phyloP scores from a whole-genome alignment of 352 stramenopile species.

The Phytophthora multivora region DNA sequence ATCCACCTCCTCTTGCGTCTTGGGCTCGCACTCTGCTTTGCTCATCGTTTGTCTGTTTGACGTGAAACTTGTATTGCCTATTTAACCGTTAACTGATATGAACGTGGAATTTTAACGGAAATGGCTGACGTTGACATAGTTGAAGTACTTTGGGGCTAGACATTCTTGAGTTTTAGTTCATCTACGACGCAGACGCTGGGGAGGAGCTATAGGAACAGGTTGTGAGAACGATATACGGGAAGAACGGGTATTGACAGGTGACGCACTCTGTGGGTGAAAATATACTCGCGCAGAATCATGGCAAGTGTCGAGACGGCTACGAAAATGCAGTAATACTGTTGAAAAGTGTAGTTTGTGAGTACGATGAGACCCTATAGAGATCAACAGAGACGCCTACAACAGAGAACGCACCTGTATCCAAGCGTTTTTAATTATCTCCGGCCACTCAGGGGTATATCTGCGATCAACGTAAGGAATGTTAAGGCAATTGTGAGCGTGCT shows the following conservation, averaged over 20 bases:
- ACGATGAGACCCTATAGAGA: neutral
- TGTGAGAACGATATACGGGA: neutral
- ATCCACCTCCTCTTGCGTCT: constrained; percentile 61
- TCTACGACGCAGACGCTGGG: constrained; percentile 40
- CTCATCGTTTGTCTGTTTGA: constrained; percentile 21
- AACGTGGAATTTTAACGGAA: constrained; percentile 1
- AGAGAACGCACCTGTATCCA: constrained; percentile 62
- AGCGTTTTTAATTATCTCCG: constrained; percentile 62
- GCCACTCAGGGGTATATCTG: constrained; percentile 64
- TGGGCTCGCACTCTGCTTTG: constrained; percentile 27
- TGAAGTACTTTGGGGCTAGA: constrained; percentile 3
- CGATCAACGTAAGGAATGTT: too few relatives aligned
- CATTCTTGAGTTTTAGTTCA: too few relatives aligned
- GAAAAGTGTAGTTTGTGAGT: neutral
- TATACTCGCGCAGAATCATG: constrained; percentile 39
- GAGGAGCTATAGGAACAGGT: constrained; percentile 21
- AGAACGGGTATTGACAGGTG: neutral
- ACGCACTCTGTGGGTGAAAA: constrained; percentile 50
- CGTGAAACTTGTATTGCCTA: constrained; percentile 5
- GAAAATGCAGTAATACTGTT: constrained; percentile 56
- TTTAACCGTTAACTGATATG: constrained; percentile 7
- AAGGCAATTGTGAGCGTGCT: too few relatives aligned
- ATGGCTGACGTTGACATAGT: constrained; percentile 14
- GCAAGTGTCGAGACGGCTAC: constrained; percentile 37
- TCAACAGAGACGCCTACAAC: neutral